Evolutionary conservation across 2,329 filamentous ascomycete genomes (phyloP), one percentile per base, ranked within the genome.

Genomic region (Clonostachys byssicola): DNA sequence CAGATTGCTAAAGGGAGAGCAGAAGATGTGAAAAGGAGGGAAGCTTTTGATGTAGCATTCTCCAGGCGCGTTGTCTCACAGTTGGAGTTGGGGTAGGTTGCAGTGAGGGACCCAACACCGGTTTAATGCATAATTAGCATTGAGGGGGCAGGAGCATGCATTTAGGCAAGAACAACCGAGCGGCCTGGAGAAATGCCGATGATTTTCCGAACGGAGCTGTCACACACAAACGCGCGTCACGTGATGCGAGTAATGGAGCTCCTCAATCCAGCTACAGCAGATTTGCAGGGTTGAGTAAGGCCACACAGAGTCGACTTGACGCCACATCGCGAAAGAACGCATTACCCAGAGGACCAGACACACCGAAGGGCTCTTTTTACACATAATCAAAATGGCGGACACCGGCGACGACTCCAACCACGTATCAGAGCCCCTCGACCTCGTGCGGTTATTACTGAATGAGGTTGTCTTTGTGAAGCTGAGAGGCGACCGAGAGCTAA

Each of bases 391-490:
- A 51, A 96, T 96, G 92, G 88, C 92, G 58, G 92, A 96, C 69
- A 80, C 77, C 53, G 89, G 88, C 63, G 88, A 91, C 63, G 83
- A 85, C 56, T 75, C 81, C 49, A 75, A 78, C 56, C 80, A 88
- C 48, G 88, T 91, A 48, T 85, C 92, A 46, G 92, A 99, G 74
- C 92, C 95, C 47, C 86, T 99, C 62, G 94, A 97, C 68, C 84
- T 99, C 40, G 94, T 99, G 57, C 89, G 92, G 57, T 82, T 99
- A 48, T 89, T 92, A 56, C 81, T 99, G 43, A 92, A 97, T 67
- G 94, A 99, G 70, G 83, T 94, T 42, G 94, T 99, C 45, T 95
- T 96, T 69, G 92, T 99, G 56, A 97, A 97, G 80, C 79, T 99
- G 54, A 83, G 94, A 62, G 94, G 94, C 58, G 94, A 99, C 68